Conservation (phyloP, 495 filamentous ascomycete species). For the Penicillium desertorum region DNA sequence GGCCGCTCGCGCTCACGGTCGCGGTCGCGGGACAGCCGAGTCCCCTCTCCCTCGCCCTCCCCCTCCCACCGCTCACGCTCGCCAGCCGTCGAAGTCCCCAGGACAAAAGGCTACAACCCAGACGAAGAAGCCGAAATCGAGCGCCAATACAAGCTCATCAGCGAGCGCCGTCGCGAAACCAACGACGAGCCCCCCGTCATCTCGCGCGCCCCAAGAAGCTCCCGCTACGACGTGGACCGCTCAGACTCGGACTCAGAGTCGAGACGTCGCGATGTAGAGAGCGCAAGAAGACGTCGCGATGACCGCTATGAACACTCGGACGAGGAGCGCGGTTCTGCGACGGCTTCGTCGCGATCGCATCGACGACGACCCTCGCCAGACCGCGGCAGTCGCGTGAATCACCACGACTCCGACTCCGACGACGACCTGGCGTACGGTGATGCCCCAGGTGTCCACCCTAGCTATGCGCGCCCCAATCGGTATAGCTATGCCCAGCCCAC, state of each 20-base stretch:
- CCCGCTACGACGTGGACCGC: constrained; percentile 44
- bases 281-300: constrained; percentile 29
- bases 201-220: constrained; percentile 41
- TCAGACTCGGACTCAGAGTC: constrained; percentile 49
- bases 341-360: constrained; percentile 19
- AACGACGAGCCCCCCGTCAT: background rate
- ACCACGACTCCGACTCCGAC: constrained; percentile 38
- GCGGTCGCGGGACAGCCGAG: constrained; percentile 49
- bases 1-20: constrained; percentile 51
- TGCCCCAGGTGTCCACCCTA: constrained; percentile 35
- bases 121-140: constrained; percentile 34
- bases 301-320: constrained; percentile 44
- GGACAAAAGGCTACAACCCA: constrained; percentile 24
- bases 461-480: constrained; percentile 50
- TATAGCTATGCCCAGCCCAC: constrained; percentile 51
- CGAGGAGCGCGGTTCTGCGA: constrained; percentile 25
- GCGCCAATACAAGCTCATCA: constrained; percentile 28
- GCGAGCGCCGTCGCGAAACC: constrained; percentile 15
- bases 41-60: constrained; percentile 31
- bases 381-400: constrained; percentile 34
- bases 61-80: constrained; percentile 21
- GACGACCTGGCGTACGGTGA: constrained; percentile 47
- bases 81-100: constrained; percentile 19
- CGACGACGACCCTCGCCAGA: constrained; percentile 26
- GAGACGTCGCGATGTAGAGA: constrained; percentile 24